Evolutionary conservation across 2,329 filamentous ascomycete species (phyloP).

Genomic region (Fusarium nematophilum): DNA sequence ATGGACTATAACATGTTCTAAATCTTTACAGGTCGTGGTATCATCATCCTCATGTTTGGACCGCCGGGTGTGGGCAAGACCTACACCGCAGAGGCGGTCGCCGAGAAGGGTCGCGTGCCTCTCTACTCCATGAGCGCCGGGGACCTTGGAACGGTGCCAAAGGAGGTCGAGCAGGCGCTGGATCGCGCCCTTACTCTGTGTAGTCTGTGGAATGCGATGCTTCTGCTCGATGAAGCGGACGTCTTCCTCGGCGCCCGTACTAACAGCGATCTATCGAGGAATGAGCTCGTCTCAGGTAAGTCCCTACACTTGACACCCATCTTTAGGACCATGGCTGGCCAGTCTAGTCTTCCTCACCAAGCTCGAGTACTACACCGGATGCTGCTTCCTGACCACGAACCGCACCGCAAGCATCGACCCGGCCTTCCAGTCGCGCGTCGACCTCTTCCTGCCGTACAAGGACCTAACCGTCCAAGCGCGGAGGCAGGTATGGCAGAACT

Average conservation of each 20-base stretch:
- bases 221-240: slow-evolving; percentile 58
- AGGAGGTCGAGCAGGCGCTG: slow-evolving; percentile 49
- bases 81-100: slow-evolving; percentile 55
- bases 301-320: no score
- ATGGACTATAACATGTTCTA: neutral
- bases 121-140: slow-evolving; percentile 55
- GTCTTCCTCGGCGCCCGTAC: slow-evolving; percentile 54
- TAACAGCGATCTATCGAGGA: slow-evolving; percentile 49
- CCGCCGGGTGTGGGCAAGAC: slow-evolving; percentile 61
- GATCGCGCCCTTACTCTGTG: slow-evolving; percentile 51
- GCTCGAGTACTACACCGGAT: slow-evolving; percentile 53
- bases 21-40: slow-evolving; percentile 46
- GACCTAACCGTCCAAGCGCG: slow-evolving; percentile 45
- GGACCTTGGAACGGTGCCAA: slow-evolving; percentile 50
- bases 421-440: slow-evolving; percentile 52
- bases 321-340: neutral
- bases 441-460: slow-evolving; percentile 46
- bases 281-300: slow-evolving; percentile 51
- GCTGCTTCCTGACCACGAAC: slow-evolving; percentile 54
- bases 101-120: slow-evolving; percentile 51
- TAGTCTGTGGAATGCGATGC: slow-evolving; percentile 60
- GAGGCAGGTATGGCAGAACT: slow-evolving; percentile 51
- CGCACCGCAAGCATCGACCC: slow-evolving; percentile 50
- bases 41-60: slow-evolving; percentile 59
- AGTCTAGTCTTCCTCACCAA: slow-evolving; percentile 43